phyloP scores from a whole-genome alignment of 1,284 basidiomycete species.

The Athelia psychrophila region DNA sequence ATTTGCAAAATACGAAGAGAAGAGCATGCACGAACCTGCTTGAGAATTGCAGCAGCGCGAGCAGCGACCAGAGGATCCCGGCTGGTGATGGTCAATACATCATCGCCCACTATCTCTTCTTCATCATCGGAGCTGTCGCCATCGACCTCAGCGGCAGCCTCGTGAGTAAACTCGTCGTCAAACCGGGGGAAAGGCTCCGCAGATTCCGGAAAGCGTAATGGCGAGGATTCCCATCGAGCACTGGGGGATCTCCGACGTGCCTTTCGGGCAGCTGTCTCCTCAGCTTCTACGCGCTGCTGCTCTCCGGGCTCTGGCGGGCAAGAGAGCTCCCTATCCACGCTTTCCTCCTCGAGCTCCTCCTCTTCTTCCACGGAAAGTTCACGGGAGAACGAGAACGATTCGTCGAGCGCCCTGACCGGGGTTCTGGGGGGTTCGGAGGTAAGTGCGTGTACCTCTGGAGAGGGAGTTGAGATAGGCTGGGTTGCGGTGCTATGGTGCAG shows the following conservation, averaged over 20 bases:
- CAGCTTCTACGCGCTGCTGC: background rate
- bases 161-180: slow-evolving; percentile 8
- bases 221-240: background rate
- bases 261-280: background rate
- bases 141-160: slow-evolving; percentile 6
- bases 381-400: background rate
- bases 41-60: slow-evolving; percentile 85
- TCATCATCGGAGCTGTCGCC: slow-evolving; percentile 28
- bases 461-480: too few species aligned
- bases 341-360: slow-evolving; percentile 29
- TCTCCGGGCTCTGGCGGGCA: slow-evolving; percentile 25
- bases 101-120: slow-evolving; percentile 24
- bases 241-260: background rate
- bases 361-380: slow-evolving; percentile 22
- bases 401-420: too few species aligned
- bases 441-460: too few species aligned
- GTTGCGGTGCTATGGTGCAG: too few species aligned
- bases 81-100: slow-evolving; percentile 74
- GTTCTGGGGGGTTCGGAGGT: too few species aligned
- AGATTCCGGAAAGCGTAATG: background rate
- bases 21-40: slow-evolving; percentile 51
- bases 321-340: slow-evolving; percentile 29
- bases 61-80: slow-evolving; percentile 82
- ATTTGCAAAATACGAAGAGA: slow-evolving; percentile 6
- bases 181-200: slow-evolving; percentile 1